Base-by-base conservation (phyloP, 2,329 filamentous ascomycete genomes). In the Neodidymelliopsis sp. region DNA sequence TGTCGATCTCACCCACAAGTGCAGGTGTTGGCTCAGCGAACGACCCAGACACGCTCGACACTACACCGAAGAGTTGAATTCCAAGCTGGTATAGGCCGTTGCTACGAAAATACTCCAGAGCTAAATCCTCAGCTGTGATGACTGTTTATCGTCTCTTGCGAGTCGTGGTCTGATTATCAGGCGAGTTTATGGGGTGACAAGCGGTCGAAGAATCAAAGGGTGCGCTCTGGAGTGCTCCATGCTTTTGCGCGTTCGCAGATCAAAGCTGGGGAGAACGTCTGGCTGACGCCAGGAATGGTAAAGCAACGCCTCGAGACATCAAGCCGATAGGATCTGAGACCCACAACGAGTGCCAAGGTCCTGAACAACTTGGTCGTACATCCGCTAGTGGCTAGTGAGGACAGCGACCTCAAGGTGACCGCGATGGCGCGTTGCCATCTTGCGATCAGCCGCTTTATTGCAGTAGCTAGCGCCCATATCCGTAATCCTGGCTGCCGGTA, bases 401-500 rank as follows among this genome's bases (percentile, higher is more conserved):
- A 29, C 39, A 27, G 28, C 22, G 20, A 29, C 39, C 31, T 18
- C 23, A 30, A 37, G 23, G 39, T 43, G 15, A 35, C 16, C 22
- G 46, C 28, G 27, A 38, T 37, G 29, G 39, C 15, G 24, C 24
- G 24, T 16, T 43, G 29, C 25, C 29, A 39, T 35, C 38, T 39
- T 42, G 40, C 34, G 49, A 52, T 40, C 48, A 40, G 44, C 27
- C 36, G 41, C 23, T 29, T 24, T 36, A 36, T 20, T 22, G 42
- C 42, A 45, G 34, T 28, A 42, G 28, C 42, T 47, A 53, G 56
- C 62, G 60, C 61, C 55, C 35, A 68, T 59, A 45, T 65, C 61
- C 60, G 57, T 53, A 24, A 31, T 44, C 57, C 57, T 54, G 59
- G 46, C 48, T 59, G 35, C 50, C 39, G 59, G 59, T 27, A 53